Percentiles rank a stretch among this genome's conserved stretches.
Evolutionary conservation across 257 asterid species (phyloP).

Genomic region (Apocynum venetum): DNA sequence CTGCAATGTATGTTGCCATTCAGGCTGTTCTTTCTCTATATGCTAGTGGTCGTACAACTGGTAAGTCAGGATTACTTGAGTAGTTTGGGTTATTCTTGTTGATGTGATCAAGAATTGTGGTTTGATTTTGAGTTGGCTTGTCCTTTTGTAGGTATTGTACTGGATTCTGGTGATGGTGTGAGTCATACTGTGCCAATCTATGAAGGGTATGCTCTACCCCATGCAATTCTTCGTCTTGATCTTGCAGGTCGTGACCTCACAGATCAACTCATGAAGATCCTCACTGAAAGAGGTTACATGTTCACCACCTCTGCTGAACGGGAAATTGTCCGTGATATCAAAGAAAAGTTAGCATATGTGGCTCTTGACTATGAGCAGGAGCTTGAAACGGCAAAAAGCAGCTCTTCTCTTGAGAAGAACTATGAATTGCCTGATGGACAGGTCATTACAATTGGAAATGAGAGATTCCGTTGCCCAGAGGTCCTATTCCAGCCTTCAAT

Average conservation of each 20-base stretch:
- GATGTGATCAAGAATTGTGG: not conserved
- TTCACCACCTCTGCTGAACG: conserved; percentile 56
- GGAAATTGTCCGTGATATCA: conserved; percentile 50
- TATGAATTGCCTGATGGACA: conserved; percentile 53
- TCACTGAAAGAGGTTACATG: conserved; percentile 52
- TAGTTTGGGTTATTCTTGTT: not conserved
- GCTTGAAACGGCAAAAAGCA: conserved; percentile 39
- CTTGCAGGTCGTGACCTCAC: conserved; percentile 53
- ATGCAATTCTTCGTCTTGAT: conserved; percentile 49
- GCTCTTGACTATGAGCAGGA: conserved; percentile 51
- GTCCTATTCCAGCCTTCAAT: conserved; percentile 49
- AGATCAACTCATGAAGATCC: conserved; percentile 44
- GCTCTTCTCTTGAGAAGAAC: conserved; percentile 49
- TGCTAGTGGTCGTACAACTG: conserved; percentile 54
- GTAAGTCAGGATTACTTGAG: conserved; percentile 19
- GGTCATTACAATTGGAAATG: conserved; percentile 46
- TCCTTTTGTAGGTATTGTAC: conserved; percentile 37
- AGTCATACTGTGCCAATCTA: conserved; percentile 48
- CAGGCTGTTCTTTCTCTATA: conserved; percentile 53
- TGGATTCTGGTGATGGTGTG: conserved; percentile 57
- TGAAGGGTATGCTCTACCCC: conserved; percentile 48
- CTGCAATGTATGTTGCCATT: conserved; percentile 52
- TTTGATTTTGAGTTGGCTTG: not conserved
- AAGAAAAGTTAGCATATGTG: conserved; percentile 46
- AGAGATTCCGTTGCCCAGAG: conserved; percentile 50